Percentiles rank a stretch among this genome's conserved stretches.
Evolutionary conservation across 805 yeast genomes (phyloP).

Genomic region (Tetrapisispora arboricola): DNA sequence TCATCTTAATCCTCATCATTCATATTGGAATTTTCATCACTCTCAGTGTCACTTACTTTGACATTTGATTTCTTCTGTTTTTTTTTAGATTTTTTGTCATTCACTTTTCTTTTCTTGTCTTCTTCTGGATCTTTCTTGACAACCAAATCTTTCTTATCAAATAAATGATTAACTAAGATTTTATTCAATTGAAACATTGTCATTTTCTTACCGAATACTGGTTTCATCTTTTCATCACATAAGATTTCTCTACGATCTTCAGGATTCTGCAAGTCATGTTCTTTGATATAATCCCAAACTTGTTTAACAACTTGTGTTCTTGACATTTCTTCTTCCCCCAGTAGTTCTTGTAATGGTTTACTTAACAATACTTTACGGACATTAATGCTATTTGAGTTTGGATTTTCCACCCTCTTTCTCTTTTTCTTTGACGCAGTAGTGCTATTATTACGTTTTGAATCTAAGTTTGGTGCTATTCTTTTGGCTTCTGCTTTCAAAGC

Average conservation of each 20-base stretch:
- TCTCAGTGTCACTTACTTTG: not conserved
- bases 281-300: slow-evolving; percentile 64
- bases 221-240: slow-evolving; percentile 49
- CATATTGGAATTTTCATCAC: not conserved
- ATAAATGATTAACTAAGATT: slow-evolving; percentile 41
- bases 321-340: slow-evolving; percentile 39
- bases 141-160: slow-evolving; percentile 4
- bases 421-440: slow-evolving; percentile 8
- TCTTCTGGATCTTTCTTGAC: slow-evolving; percentile 2
- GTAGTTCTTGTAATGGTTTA: slow-evolving; percentile 39
- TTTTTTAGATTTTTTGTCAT: not conserved
- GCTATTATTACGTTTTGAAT: slow-evolving; percentile 4
- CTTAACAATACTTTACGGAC: slow-evolving; percentile 40
- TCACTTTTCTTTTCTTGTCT: not conserved
- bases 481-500: slow-evolving; percentile 30
- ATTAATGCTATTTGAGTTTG: slow-evolving; percentile 27
- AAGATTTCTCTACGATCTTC: slow-evolving; percentile 51
- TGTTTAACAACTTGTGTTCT: slow-evolving; percentile 62
- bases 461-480: not conserved
- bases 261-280: slow-evolving; percentile 54
- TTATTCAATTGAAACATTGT: slow-evolving; percentile 52
- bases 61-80: not conserved
- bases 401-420: slow-evolving; percentile 4
- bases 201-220: slow-evolving; percentile 50
- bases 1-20: not conserved